Conservation (phyloP, 2,329 filamentous ascomycete genomes). For the Penicillium sclerotigenum region DNA sequence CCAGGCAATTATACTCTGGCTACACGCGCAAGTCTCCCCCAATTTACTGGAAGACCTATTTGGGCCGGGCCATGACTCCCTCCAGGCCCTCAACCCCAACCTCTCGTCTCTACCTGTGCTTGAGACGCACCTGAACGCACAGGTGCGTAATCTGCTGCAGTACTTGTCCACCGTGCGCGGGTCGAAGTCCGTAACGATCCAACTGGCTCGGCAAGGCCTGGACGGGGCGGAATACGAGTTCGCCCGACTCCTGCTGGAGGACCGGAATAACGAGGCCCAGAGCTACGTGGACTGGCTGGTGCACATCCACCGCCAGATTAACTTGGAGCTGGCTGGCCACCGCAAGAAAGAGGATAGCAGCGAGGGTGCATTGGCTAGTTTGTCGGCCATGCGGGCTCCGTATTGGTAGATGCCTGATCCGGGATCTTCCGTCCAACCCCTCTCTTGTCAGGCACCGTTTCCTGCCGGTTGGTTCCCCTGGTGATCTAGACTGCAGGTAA, state of each 20-base stretch:
- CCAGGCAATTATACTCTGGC: conserved; percentile 85
- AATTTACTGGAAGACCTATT: conserved; percentile 90
- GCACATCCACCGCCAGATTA: conserved; percentile 87
- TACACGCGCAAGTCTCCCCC: conserved; percentile 87
- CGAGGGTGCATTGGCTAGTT: conserved; percentile 44
- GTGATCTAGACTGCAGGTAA: conserved; percentile 6
- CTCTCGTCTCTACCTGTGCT: conserved; percentile 75
- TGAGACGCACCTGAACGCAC: conserved; percentile 88
- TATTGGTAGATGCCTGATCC: conserved; percentile 39
- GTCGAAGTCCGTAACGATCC: conserved; percentile 82
- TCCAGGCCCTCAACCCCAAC: conserved; percentile 79
- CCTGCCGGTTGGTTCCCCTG: not conserved
- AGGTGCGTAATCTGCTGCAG: conserved; percentile 89
- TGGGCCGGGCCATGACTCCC: conserved; percentile 66
- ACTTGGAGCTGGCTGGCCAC: conserved; percentile 67
- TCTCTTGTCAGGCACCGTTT: not conserved
- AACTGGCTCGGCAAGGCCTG: conserved; percentile 85
- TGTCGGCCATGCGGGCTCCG: conserved; percentile 46
- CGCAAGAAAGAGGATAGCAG: conserved; percentile 47
- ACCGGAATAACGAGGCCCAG: conserved; percentile 95
- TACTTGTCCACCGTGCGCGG: conserved; percentile 78
- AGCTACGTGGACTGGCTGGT: conserved; percentile 99
- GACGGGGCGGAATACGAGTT: conserved; percentile 98
- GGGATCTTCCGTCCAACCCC: not conserved
- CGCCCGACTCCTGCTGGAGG: conserved; percentile 83